A percentile compares a stretch with the other conserved stretches of the same genome.
These are phyloP conservation scores for Nymphaea colorata DNA, from an alignment of 164 flowering plant species.

Conservation along the genomic window DNA sequence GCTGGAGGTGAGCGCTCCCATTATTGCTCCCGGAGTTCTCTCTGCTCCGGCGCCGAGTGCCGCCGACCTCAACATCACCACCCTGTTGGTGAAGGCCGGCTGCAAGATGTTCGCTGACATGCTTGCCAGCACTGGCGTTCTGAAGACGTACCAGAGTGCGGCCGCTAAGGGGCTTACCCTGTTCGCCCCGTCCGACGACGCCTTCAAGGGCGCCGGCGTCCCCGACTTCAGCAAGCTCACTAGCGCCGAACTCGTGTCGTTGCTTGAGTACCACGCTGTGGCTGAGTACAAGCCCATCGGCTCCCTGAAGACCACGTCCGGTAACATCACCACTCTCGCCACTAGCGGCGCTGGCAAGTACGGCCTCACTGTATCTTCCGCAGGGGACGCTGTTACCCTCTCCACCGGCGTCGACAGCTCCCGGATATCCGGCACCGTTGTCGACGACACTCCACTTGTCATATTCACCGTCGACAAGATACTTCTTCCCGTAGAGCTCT, in stretches of 20 bases:
- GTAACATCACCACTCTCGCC: conserved; percentile 51
- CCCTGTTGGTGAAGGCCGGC: conserved; percentile 63
- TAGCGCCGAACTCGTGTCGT: conserved; percentile 53
- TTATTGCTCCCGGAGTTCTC: conserved; percentile 53
- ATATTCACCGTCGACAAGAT: conserved; percentile 63
- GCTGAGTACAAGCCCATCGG: conserved; percentile 47
- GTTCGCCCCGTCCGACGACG: conserved; percentile 78
- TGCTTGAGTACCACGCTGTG: conserved; percentile 61
- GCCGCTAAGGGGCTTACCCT: conserved; percentile 63
- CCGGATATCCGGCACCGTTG: conserved; percentile 44
- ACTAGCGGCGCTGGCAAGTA: conserved; percentile 65
- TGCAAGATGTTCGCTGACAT: conserved; percentile 66
- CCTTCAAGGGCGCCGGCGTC: conserved; percentile 43
- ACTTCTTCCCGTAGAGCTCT: conserved; percentile 67
- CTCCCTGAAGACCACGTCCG: conserved; percentile 42
- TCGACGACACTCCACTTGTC: conserved; percentile 57
- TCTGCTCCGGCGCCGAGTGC: conserved; percentile 55
- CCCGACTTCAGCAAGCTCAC: conserved; percentile 63
- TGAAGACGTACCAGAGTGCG: conserved; percentile 44
- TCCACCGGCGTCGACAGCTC: conserved; percentile 67
- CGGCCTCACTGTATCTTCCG: conserved; percentile 25
- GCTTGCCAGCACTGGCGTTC: conserved; percentile 44
- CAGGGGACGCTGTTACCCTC: conserved; percentile 68
- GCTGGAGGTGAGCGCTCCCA: conserved; percentile 52
- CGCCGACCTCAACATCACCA: conserved; percentile 51